phyloP scores from a whole-genome alignment of 148 eudicot genomes.

The Rhododendron simsii region DNA sequence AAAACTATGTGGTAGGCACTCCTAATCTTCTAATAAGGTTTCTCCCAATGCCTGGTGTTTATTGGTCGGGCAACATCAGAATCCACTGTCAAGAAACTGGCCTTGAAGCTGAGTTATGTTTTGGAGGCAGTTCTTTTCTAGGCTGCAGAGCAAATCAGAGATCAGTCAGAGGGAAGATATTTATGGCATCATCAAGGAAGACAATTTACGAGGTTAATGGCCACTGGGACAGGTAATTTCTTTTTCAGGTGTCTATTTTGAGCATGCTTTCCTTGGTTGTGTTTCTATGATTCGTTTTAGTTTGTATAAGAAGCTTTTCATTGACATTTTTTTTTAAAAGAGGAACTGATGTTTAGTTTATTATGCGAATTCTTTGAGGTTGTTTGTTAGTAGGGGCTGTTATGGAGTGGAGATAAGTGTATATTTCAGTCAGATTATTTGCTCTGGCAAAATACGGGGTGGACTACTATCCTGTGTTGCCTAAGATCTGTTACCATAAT shows the following conservation, averaged over 20 bases:
- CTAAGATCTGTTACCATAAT: background rate
- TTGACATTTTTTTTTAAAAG: background rate
- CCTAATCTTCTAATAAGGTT: conserved; percentile 65
- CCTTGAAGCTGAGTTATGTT: conserved; percentile 55
- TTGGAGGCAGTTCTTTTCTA: conserved; percentile 42
- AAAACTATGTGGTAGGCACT: conserved; percentile 54
- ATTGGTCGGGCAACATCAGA: conserved; percentile 63
- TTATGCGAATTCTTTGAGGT: background rate
- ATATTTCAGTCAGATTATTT: background rate
- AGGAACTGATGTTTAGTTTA: background rate
- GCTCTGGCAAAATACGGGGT: background rate
- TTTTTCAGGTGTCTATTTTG: background rate
- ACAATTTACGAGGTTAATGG: conserved; percentile 62
- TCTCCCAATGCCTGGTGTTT: conserved; percentile 61
- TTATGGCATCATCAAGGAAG: conserved; percentile 31
- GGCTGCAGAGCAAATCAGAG: conserved; percentile 33
- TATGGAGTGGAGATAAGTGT: background rate
- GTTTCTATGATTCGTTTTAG: background rate
- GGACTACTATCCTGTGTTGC: background rate
- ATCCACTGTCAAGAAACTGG: conserved; percentile 62
- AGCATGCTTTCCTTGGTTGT: background rate
- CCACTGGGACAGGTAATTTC: conserved; percentile 73
- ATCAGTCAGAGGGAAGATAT: conserved; percentile 55
- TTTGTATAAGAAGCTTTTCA: background rate
- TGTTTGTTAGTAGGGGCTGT: background rate